Evolutionary conservation across 2,329 filamentous ascomycete genomes (phyloP).

Genomic region (Fusarium sp.): DNA sequence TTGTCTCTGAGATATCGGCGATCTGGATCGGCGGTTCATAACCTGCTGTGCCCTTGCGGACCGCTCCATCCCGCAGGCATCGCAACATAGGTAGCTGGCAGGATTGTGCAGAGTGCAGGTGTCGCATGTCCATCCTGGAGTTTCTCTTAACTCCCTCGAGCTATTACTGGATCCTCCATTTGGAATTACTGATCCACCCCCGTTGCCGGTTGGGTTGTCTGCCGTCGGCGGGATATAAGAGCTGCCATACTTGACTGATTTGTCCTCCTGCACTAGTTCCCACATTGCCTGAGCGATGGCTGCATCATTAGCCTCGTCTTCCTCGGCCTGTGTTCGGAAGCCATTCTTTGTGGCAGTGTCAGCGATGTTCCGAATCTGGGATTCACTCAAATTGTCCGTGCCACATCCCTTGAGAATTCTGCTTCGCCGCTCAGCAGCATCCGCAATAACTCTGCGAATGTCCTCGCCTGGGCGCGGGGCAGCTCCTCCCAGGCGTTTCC

Average conservation of each 20-base stretch:
- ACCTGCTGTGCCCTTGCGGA: constrained; percentile 37
- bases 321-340: constrained; percentile 86
- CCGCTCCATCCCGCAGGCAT: constrained; percentile 67
- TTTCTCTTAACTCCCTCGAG: constrained; percentile 13
- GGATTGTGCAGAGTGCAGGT: constrained; percentile 72
- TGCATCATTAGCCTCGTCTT: constrained; percentile 89
- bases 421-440: constrained; percentile 78
- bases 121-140: constrained; percentile 65
- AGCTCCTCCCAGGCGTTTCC: constrained; percentile 79
- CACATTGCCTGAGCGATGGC: constrained; percentile 89
- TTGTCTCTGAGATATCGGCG: constrained; percentile 21
- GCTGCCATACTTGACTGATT: constrained; percentile 68
- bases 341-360: constrained; percentile 78
- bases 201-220: constrained; percentile 65
- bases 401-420: constrained; percentile 81
- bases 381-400: constrained; percentile 76
- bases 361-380: constrained; percentile 75
- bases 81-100: constrained; percentile 65
- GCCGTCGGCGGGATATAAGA: constrained; percentile 66
- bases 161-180: constrained; percentile 23
- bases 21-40: constrained; percentile 37
- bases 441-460: constrained; percentile 79
- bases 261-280: constrained; percentile 88
- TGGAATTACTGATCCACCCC: constrained; percentile 54
- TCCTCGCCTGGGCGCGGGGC: constrained; percentile 70